A percentile compares a stretch with the other conserved stretches of the same genome.
These are phyloP conservation scores for Magnaporthiopsis rhizophila DNA, from an alignment of 2,329 filamentous ascomycete genomes.

Conservation along the genomic window DNA sequence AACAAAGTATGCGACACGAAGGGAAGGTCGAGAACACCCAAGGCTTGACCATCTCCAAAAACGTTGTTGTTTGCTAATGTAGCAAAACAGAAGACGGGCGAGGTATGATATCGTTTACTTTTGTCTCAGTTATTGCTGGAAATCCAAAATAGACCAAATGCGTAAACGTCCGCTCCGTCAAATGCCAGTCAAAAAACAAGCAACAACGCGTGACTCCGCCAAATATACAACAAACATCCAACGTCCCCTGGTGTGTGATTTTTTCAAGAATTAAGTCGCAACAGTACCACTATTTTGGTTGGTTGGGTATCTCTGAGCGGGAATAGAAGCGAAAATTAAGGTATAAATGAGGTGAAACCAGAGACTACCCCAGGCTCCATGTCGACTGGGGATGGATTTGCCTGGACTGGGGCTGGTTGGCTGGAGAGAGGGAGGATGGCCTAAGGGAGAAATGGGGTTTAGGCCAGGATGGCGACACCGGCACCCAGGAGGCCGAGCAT, in stretches of 20 bases:
- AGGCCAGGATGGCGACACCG: conserved; percentile 30
- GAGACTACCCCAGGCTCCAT: no score
- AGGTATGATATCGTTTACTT: no score
- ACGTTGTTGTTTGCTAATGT: no score
- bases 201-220: neutral
- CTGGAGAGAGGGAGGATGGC: no score
- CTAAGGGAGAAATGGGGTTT: conserved; percentile 3
- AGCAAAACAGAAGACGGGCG: no score
- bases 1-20: no score
- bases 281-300: conserved; percentile 5
- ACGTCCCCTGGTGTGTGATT: neutral
- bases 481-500: conserved; percentile 31
- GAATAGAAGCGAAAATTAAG: neutral
- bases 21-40: no score
- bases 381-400: no score
- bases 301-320: conserved; percentile 5
- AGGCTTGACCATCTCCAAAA: no score
- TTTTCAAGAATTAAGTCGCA: conserved; percentile 3
- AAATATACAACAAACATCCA: conserved; percentile 5
- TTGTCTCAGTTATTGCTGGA: no score
- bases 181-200: neutral
- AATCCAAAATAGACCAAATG: neutral
- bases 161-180: neutral
- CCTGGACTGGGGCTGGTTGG: no score
- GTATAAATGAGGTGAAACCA: no score